A percentile compares a stretch with the other conserved stretches of the same genome.
These are phyloP conservation scores for Mycena capillaripes DNA, from an alignment of 768 basidiomycete species.

Conservation along the genomic window DNA sequence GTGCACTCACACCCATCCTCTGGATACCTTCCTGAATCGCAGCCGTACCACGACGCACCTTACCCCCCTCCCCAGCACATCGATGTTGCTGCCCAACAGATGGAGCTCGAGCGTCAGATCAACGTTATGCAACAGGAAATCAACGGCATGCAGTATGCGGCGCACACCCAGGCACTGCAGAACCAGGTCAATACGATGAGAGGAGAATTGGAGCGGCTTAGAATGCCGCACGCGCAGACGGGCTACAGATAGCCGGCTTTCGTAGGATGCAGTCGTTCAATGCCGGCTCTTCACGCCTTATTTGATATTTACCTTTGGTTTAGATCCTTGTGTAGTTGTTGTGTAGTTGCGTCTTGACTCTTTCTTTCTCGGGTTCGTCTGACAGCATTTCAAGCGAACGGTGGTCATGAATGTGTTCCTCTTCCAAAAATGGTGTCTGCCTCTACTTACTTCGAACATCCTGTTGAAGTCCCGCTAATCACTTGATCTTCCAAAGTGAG, in stretches of 20 bases:
- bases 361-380: no score
- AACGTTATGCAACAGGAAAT: constrained; percentile 8
- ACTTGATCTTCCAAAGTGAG: no score
- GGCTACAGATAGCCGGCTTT: neutral
- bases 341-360: no score
- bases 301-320: no score
- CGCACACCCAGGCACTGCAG: neutral
- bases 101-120: constrained; percentile 17
- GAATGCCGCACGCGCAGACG: neutral
- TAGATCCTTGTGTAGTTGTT: no score
- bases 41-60: neutral
- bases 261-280: no score
- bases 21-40: neutral
- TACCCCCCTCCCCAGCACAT: neutral
- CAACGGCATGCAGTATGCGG: neutral
- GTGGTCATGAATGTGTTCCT: no score
- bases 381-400: no score
- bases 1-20: neutral
- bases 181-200: constrained; percentile 16
- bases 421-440: no score
- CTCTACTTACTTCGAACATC: no score
- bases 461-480: no score
- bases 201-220: constrained; percentile 5
- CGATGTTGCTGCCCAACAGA: neutral
- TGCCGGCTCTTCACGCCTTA: no score